Conservation (phyloP, 2,329 filamentous ascomycete species). For the Neofusicoccum parvum region DNA sequence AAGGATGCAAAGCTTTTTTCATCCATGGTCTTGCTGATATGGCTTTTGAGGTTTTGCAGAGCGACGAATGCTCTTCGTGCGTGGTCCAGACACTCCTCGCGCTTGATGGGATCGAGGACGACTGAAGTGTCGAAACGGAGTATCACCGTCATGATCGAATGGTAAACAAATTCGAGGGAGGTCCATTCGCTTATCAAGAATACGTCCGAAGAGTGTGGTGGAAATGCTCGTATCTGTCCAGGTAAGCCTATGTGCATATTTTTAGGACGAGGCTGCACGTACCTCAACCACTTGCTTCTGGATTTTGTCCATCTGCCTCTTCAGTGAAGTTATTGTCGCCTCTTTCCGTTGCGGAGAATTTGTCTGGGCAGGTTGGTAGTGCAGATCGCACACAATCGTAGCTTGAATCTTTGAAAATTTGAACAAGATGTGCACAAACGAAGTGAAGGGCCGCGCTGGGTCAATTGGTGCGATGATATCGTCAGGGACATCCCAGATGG, state of each 20-base stretch:
- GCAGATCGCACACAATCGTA: conserved; percentile 27
- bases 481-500: conserved; percentile 30
- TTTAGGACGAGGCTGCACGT: not conserved
- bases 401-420: conserved; percentile 34
- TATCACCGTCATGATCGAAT: conserved; percentile 35
- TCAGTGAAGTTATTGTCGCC: conserved; percentile 24
- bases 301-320: conserved; percentile 29
- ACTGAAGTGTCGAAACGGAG: conserved; percentile 35
- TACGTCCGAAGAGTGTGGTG: conserved; percentile 22
- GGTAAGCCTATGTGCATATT: conserved; percentile 24
- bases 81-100: conserved; percentile 35
- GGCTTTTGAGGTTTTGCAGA: conserved; percentile 30
- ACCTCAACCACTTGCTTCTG: conserved; percentile 31
- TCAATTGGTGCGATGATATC: conserved; percentile 31
- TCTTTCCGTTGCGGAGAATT: conserved; percentile 26
- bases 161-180: conserved; percentile 37
- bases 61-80: conserved; percentile 35
- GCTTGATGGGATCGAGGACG: conserved; percentile 31
- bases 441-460: conserved; percentile 29
- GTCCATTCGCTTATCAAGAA: conserved; percentile 35
- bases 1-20: conserved; percentile 35
- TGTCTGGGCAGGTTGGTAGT: conserved; percentile 25
- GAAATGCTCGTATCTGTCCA: conserved; percentile 26
- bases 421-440: conserved; percentile 30
- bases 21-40: conserved; percentile 31